These are phyloP conservation scores for Septoria linicola DNA, from an alignment of 2,329 filamentous ascomycete genomes.

Conservation along the genomic window DNA sequence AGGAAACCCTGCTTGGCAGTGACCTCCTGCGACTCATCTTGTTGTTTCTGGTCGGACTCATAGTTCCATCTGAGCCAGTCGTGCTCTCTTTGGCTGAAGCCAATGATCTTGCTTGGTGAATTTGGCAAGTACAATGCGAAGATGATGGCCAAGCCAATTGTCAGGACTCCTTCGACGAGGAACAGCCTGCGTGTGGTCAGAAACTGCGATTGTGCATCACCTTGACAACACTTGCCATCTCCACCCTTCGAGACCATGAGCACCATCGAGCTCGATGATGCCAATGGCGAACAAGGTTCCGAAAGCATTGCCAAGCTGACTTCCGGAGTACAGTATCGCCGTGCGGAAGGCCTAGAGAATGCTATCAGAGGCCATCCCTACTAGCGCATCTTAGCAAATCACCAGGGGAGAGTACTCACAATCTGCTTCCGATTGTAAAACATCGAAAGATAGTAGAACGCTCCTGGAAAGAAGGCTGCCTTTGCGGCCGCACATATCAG, in stretches of 20 bases:
- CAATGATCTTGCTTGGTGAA: conserved; percentile 22
- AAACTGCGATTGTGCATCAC: too few relatives aligned
- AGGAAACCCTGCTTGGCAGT: conserved; percentile 26
- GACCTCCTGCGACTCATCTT: conserved; percentile 24
- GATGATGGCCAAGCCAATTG: conserved; percentile 26
- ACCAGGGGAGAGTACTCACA: too few relatives aligned
- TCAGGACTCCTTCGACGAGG: conserved; percentile 29
- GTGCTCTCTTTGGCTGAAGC: conserved; percentile 23
- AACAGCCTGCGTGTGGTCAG: conserved; percentile 15
- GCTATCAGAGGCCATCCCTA: too few relatives aligned
- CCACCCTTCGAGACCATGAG: conserved; percentile 38
- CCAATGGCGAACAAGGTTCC: conserved; percentile 26
- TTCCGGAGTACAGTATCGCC: conserved; percentile 38
- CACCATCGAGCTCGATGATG: conserved; percentile 33
- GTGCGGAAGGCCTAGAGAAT: too few relatives aligned
- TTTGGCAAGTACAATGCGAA: conserved; percentile 27
- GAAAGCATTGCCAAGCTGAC: conserved; percentile 38
- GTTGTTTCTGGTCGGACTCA: conserved; percentile 24
- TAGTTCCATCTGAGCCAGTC: conserved; percentile 27
- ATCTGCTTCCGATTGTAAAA: conserved; percentile 46
- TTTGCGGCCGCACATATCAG: too few relatives aligned
- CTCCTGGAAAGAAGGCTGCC: too few relatives aligned
- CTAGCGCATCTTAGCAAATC: too few relatives aligned
- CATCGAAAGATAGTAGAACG: conserved; percentile 44
- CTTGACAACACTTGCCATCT: conserved; percentile 26